These are phyloP conservation scores for Tetrahymena borealis DNA, from an alignment of 73 alveolate species.

Conservation along the genomic window DNA sequence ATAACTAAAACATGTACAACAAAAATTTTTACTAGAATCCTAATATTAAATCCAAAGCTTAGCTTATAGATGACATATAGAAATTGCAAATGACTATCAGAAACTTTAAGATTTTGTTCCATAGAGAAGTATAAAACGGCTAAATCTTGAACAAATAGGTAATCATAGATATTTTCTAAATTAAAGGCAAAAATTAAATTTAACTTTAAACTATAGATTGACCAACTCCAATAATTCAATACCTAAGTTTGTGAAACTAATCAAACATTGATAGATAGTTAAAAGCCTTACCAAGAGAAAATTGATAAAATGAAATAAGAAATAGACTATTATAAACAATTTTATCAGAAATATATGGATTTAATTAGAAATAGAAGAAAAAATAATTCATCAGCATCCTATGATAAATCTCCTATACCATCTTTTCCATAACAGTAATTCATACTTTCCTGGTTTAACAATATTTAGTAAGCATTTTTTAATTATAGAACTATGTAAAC, in stretches of 20 bases:
- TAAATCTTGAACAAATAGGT: not conserved
- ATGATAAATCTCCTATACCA: not conserved
- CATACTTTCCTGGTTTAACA: not conserved
- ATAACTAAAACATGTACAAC: slow-evolving; percentile 30
- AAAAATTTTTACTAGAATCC: slow-evolving; percentile 23
- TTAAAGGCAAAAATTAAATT: not conserved
- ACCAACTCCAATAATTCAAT: slow-evolving; percentile 11
- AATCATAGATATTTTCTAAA: not conserved
- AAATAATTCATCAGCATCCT: not conserved
- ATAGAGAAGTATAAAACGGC: slow-evolving; percentile 15
- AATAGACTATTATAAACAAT: slow-evolving; percentile 22
- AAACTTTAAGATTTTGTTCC: slow-evolving; percentile 31
- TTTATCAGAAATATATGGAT: slow-evolving; percentile 17
- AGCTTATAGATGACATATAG: slow-evolving; percentile 28
- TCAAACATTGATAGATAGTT: slow-evolving; percentile 9
- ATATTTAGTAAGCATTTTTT: not conserved
- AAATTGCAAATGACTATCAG: slow-evolving; percentile 38
- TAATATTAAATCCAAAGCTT: slow-evolving; percentile 19
- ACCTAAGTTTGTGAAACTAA: slow-evolving; percentile 11
- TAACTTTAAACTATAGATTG: not conserved
- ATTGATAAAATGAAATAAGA: slow-evolving; percentile 19
- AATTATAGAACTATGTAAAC: not conserved
- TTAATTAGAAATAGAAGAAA: slow-evolving; percentile 24
- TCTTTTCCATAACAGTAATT: not conserved
- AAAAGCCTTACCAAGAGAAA: slow-evolving; percentile 2